Base-by-base conservation (phyloP, 345 rosid species). In the Orychophragmus violaceus region DNA sequence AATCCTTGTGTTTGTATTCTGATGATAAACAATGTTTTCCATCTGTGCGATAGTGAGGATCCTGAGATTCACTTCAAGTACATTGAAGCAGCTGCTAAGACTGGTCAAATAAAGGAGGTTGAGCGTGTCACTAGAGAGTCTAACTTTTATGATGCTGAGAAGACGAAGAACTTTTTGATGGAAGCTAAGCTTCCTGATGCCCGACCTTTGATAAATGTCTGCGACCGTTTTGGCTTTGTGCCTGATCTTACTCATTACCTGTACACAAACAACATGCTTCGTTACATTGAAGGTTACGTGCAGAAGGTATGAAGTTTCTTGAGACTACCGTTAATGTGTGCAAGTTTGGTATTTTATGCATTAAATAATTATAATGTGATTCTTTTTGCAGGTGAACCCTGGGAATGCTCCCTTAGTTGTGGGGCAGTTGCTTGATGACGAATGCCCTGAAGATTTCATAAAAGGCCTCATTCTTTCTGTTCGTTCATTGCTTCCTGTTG, bases 111-210 rank as follows among this genome's bases (percentile, higher is more conserved):
- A 74, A 95, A 95, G 80, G 99, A 95, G 82, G 99, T 95, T 59
- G 99, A 95, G 81, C 99, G 99, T 17, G 99, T 95, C 59, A 91
- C 97, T 49, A 85, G 99, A 75, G 99, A 95, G 66, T 91, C 99
- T 27, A 91, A 91, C 68, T 91, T 89, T 71, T 95, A 91, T 77
- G 99, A 95, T 66, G 82, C 99, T 46, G 96, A 91, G 72, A 95
- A 95, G 87, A 84, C 96, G 3, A 95, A 91, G 80, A 95, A 91
- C 84, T 95, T 95, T 69, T 75, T 95, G 76, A 95, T 91, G 99
- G 99, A 95, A 79, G 96, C 95, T 74, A 95, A 95, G 78, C 97
- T 95, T 81, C 97, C 99, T 28, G 99, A 95, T 82, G 97, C 97
- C 22, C 82, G 98, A 68, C 98, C 96, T 10, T 75, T 93, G 79